Evolutionary conservation across 1,284 basidiomycete species (phyloP).

Genomic region (Wallemia ichthyophaga): DNA sequence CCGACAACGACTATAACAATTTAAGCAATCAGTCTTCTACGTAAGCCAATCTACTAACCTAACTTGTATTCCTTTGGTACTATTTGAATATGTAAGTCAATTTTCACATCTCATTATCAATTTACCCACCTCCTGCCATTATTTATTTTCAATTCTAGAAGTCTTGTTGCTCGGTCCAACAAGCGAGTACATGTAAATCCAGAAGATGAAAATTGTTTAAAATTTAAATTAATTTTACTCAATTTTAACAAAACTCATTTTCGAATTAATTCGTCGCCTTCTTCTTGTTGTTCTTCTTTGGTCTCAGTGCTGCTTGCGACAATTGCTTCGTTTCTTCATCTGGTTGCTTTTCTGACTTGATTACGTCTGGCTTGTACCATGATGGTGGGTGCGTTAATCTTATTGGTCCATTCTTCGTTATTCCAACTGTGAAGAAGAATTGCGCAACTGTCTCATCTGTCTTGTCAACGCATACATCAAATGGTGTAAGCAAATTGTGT

Average conservation of each 20-base stretch:
- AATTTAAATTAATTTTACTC: neutral
- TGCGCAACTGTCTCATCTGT: constrained; percentile 8
- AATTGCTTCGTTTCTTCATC: neutral
- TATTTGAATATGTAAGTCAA: constrained; percentile 1
- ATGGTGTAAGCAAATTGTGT: constrained; percentile 64
- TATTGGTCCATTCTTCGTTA: constrained; percentile 12
- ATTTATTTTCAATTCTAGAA: neutral
- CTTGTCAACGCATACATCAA: constrained; percentile 28
- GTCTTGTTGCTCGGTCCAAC: too few species aligned
- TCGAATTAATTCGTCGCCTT: too few species aligned
- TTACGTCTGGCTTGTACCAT: neutral
- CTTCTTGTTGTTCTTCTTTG: constrained; percentile 1
- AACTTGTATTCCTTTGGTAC: constrained; percentile 8
- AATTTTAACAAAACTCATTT: too few species aligned
- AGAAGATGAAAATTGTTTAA: neutral
- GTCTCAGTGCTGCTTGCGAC: neutral
- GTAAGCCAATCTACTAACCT: neutral
- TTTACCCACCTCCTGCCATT: neutral
- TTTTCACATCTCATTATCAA: too few species aligned
- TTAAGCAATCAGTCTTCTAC: neutral
- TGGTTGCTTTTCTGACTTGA: neutral
- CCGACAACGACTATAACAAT: neutral
- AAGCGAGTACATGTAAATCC: too few species aligned
- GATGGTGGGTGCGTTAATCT: constrained; percentile 8
- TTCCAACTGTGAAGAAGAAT: constrained; percentile 11